These are phyloP conservation scores for Trichosporon sp. DNA, from an alignment of 1,284 basidiomycete genomes.

Conservation along the genomic window DNA sequence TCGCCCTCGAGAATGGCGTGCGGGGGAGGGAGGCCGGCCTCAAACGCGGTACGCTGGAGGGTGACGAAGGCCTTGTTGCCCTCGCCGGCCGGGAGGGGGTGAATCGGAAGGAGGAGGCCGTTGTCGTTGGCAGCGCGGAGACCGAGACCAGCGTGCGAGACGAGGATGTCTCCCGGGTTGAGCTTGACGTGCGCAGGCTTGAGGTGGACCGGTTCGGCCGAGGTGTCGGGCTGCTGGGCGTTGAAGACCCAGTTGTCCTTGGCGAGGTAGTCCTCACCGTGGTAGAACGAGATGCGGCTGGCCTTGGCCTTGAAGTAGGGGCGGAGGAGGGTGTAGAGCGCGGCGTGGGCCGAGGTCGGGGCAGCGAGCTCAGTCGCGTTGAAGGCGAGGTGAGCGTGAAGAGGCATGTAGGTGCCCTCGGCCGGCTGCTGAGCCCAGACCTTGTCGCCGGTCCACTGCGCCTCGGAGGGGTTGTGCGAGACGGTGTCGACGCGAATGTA, in stretches of 20 bases:
- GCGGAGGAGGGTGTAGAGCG: slow-evolving; percentile 38
- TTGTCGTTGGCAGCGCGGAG: slow-evolving; percentile 12
- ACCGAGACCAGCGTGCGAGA: slow-evolving; percentile 30
- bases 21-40: slow-evolving; percentile 37
- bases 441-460: slow-evolving; percentile 12
- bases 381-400: slow-evolving; percentile 36
- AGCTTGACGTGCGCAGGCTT: slow-evolving; percentile 23
- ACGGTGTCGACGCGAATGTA: slow-evolving; percentile 28
- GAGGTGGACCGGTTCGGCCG: slow-evolving; percentile 27
- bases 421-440: slow-evolving; percentile 16
- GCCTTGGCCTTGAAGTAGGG: slow-evolving; percentile 33
- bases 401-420: slow-evolving; percentile 16
- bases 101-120: slow-evolving; percentile 31
- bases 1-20: slow-evolving; percentile 16
- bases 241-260: slow-evolving; percentile 32
- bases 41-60: slow-evolving; percentile 33
- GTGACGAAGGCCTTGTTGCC: slow-evolving; percentile 22
- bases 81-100: slow-evolving; percentile 23
- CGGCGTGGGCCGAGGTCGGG: slow-evolving; percentile 27
- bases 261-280: slow-evolving; percentile 29
- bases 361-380: slow-evolving; percentile 24
- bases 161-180: slow-evolving; percentile 37
- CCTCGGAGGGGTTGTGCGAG: slow-evolving; percentile 7
- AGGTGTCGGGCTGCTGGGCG: slow-evolving; percentile 9
- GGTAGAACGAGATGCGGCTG: slow-evolving; percentile 39